A percentile compares a stretch with the other conserved stretches of the same genome.
phyloP scores from a whole-genome alignment of 192 early-diverging fungal genomes.

The Backusella mclennaniae region DNA sequence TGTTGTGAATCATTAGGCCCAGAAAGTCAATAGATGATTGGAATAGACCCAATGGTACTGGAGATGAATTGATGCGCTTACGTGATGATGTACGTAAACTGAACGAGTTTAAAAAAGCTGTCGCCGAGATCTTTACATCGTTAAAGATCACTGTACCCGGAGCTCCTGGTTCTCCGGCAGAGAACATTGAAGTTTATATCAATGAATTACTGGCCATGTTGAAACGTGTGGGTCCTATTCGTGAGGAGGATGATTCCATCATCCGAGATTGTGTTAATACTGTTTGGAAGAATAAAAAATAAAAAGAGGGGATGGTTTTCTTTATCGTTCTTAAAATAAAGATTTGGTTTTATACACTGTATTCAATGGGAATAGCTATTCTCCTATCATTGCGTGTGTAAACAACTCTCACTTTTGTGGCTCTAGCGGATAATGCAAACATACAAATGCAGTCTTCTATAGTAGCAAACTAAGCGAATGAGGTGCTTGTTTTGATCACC shows the following conservation, averaged over 20 bases:
- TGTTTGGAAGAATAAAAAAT: neutral
- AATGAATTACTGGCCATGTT: neutral
- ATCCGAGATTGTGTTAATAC: neutral
- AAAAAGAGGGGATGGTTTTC: neutral
- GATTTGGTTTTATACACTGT: no score
- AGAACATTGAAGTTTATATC: conserved; percentile 1
- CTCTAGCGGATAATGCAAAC: no score
- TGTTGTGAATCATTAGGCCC: neutral
- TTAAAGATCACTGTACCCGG: neutral
- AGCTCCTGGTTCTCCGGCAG: neutral
- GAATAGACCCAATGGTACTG: neutral
- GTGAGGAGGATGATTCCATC: neutral
- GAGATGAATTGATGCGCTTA: neutral
- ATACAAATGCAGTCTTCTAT: no score
- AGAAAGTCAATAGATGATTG: conserved; percentile 4
- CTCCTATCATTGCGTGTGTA: no score
- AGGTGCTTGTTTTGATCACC: no score
- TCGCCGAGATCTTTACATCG: neutral
- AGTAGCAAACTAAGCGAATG: no score
- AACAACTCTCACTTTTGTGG: no score
- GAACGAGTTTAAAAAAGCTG: neutral
- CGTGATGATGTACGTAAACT: neutral
- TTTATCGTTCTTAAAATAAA: no score
- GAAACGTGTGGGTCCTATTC: conserved; percentile 1
- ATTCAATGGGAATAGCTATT: no score